These are phyloP conservation scores for Cladosporium sp. DNA, from an alignment of 2,329 filamentous ascomycete species.

Conservation along the genomic window DNA sequence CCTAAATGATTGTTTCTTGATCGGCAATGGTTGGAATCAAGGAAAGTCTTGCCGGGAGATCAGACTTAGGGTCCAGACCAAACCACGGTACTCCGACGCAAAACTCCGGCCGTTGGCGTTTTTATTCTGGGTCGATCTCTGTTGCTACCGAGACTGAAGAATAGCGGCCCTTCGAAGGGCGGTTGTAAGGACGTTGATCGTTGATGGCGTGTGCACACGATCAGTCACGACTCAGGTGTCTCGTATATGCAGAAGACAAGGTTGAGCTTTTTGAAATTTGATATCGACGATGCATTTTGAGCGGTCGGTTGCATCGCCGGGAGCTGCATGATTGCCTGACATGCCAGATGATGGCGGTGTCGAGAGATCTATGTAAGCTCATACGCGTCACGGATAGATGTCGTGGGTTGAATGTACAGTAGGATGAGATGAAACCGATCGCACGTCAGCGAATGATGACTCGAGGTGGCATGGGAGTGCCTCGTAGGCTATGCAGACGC, in stretches of 20 bases:
- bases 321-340: not conserved
- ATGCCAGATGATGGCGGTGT: not conserved
- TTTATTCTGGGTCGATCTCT: not conserved
- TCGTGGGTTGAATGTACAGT: not conserved
- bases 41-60: not conserved
- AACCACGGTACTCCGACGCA: not conserved
- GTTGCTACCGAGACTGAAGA: not conserved
- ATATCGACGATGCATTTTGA: not conserved
- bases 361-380: not conserved
- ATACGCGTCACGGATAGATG: not conserved
- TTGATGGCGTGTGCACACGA: not conserved
- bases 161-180: not conserved
- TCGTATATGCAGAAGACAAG: not conserved
- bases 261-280: not conserved
- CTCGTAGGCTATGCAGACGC: not conserved
- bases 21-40: not conserved
- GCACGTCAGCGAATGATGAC: slow-evolving; percentile 4
- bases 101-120: not conserved
- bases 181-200: not conserved
- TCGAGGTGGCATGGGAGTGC: not conserved
- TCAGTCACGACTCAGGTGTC: not conserved
- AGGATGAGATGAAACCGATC: slow-evolving; percentile 10
- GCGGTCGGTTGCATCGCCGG: not conserved
- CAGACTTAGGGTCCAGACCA: not conserved
- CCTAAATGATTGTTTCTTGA: not conserved